Evolutionary conservation across 495 filamentous ascomycete species (phyloP).

Genomic region (Penicillium goetzii): DNA sequence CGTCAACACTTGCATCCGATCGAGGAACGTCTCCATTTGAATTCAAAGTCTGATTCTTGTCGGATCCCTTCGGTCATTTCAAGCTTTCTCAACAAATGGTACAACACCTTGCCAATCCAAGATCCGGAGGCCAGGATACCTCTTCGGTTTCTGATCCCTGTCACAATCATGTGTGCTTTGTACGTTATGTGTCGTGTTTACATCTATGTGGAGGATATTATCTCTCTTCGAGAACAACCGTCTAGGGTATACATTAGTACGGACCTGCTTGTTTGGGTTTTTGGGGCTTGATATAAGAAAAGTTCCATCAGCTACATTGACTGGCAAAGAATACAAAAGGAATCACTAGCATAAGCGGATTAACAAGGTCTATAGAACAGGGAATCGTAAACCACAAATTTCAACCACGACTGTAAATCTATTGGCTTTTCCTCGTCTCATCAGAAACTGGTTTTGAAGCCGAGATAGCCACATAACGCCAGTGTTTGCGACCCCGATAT

Average conservation of each 20-base stretch:
- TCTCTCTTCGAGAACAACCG: neutral
- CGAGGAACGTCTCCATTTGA: neutral
- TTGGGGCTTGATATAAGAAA: neutral
- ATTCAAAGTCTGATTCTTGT: neutral
- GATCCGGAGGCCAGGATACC: neutral
- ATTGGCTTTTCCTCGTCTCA: neutral
- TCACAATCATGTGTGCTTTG: neutral
- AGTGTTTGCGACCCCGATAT: slow-evolving; percentile 38
- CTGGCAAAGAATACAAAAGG: neutral
- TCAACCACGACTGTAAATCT: neutral
- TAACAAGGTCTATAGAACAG: neutral
- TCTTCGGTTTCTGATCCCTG: neutral
- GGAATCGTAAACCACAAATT: neutral
- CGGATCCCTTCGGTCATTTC: neutral
- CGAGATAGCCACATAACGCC: slow-evolving; percentile 44
- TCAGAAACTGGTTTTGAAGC: slow-evolving; percentile 36
- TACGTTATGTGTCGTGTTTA: neutral
- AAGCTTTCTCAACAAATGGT: neutral
- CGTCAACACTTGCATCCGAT: neutral
- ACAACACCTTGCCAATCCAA: neutral
- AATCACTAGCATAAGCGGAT: neutral
- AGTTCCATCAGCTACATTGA: neutral
- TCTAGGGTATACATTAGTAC: neutral
- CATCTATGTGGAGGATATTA: neutral
- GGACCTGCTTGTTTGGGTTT: neutral